Evolutionary conservation across 805 yeast genomes (phyloP), one percentile per base, ranked within the genome.

Genomic region (Kuraishia hungarica): DNA sequence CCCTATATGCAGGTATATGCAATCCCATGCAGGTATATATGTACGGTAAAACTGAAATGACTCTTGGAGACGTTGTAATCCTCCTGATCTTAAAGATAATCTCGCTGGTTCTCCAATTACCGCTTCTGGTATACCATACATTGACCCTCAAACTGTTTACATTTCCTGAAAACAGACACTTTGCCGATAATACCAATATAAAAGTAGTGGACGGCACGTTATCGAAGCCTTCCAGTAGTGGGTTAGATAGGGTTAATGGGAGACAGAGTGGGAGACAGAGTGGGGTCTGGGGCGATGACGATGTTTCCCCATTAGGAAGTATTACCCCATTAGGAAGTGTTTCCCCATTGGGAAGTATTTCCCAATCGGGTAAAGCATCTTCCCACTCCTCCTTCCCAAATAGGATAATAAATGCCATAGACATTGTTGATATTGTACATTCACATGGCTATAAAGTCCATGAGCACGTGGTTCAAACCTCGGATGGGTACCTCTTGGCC

Each of bases 401-500:
- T n/a, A 29, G 23, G 47, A 62, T 68, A 1, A 57, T 67, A 11
- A 48, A 59, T 17, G 63, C 71, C 0, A 59, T 56, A 11, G 72
- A 69, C 53, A 69, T 69, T 2, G 68, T 67, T 2, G 71, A 67
- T 39, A 65, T 69, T 11, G 72, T 64, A 15, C 69, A 64, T 51
- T 63, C 66, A 1, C 71, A 68, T 52, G 96, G 93, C 1, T 87
- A 87, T 61, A 75, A 73, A 3, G 79, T 86, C 20, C 92, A 91
- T 61, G 89, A 86, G 64, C 91, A 89, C 62, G 76, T 92, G 10
- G 91, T 89, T 0, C 77, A 79, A 55, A 91, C 97, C 0, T 72
- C 75, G 52, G 97, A 91, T 64, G 87, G 87, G 26, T 91, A 89
- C 62, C 65, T 91, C n/a, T 72, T 91, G 22, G 87, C 90, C 0